Evolutionary conservation across 306 rosid genomes (phyloP), one percentile per base, ranked within the genome.

Genomic region (Prunus dulcis): DNA sequence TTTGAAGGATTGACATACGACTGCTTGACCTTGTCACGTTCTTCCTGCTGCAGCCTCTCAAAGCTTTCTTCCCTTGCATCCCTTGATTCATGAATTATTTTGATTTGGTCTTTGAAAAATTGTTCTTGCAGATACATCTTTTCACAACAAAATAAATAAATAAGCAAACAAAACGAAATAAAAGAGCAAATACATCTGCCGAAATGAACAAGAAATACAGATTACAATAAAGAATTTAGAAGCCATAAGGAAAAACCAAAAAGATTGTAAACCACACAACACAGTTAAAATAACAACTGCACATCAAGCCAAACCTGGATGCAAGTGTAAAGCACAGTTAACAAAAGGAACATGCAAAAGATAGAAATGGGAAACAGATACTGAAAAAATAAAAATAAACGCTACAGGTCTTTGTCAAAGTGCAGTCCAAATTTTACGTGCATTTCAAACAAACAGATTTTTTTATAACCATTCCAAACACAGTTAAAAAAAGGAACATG

Each of bases 1-100:
- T 81, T 80, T 22, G 82, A 77, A 52, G 83, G 81, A 69, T 70
- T 55, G 23, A 47, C 77, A 67, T 82, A 86, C 6, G 87, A 85
- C 58, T 84, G 85, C 84, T 85, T 85, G 76, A 85, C 88, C 84
- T 91, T 93, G 77, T 89, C 88, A 7, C 96, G 93, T 38, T 93
- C 87, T 47, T 88, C 91, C 82, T 89, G 91, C 83, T 93, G 98
- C 82, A 86, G 60, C 81, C 85, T 88, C 89, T 89, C 96, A 73
- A 93, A 93, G 14, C 83, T 76, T 69, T 89, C 95, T 75, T 89
- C 98, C 76, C 81, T 91, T 1, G 72, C 87, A 64, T 76, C 72
- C 86, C 87, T 86, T 13, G 86, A 73, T 27, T 87, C 87, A 41
- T 84, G 91, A 72, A 91, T 78, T 46, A 82, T 34, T 18, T 55